Evolutionary conservation across 2,329 filamentous ascomycete species (phyloP), one percentile per base, ranked within the genome.

Genomic region (Cladosporium sp.): DNA sequence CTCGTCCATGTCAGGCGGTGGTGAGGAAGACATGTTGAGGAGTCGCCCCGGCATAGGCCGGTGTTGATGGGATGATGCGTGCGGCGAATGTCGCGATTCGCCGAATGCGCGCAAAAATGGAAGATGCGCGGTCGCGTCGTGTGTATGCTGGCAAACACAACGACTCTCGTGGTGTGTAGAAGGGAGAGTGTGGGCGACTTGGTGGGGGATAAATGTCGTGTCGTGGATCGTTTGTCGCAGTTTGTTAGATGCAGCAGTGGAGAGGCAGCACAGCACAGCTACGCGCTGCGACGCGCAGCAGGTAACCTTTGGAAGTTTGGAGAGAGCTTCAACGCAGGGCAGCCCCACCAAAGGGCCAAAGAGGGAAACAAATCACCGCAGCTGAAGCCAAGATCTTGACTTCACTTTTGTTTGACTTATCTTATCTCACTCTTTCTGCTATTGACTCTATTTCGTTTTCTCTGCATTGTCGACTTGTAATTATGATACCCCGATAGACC

Each of bases 1-100:
- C 55, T 76, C 73, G 54, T 57, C 57, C 32, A 34, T 39, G 13
- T 30, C 19, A 43, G 54, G 52, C 17, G 53, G 49, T 13, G 58
- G 54, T 30, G 59, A 58, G 15, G 58, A 55, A 19, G 56, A 47
- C 43, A 53, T 56, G 22, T 54, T 42, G 43, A 53, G 47, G 13
- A 54, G 36, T 45, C 54, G 29, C 43, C 44, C 54, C 36, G 54
- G 57, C 57, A 56, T 58, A 30, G 18, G 18, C 45, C 45, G 37
- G 15, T 39, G 37, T 34, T 40, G 32, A 27, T 47, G 24, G 19
- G 39, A 27, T 32, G 27, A 20, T 18, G 13, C 29, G 22, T 15
- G 48, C 48, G 40, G 15, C 9, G 34, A 41, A 30, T 40, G 22
- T 44, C 34, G 36, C 36, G 37, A 5, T 48, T 48, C 45, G 45